Evolutionary conservation across 352 stramenopile genomes (phyloP).

Genomic region (Pythium pectinolyticum): DNA sequence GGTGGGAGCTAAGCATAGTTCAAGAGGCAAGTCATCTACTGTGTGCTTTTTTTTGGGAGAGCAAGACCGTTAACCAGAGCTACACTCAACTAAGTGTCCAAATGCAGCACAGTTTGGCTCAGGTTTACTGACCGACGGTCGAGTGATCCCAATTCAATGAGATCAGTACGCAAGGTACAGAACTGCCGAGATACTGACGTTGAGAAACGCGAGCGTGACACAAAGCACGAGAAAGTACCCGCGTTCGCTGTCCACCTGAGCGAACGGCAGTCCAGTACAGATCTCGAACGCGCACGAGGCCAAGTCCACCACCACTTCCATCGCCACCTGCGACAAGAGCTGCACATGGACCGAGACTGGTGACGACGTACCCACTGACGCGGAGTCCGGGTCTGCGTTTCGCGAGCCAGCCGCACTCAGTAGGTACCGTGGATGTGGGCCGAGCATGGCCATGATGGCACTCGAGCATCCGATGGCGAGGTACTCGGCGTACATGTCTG

Average conservation of each 20-base stretch:
- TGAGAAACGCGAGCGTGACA: conserved; percentile 3
- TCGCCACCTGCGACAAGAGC: conserved; percentile 1
- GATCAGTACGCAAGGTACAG: conserved; percentile 16
- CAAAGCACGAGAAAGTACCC: conserved; percentile 6
- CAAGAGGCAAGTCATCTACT: too few relatives aligned
- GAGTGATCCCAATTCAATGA: too few relatives aligned
- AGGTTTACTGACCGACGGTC: too few relatives aligned
- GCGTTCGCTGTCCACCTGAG: not conserved
- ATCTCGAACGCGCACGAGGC: conserved; percentile 9
- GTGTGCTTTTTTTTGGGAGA: too few relatives aligned
- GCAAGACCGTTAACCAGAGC: too few relatives aligned
- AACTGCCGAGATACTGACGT: conserved; percentile 13
- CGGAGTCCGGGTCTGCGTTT: too few relatives aligned
- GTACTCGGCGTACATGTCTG: conserved; percentile 54
- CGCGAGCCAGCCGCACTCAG: not conserved
- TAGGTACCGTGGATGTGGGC: conserved; percentile 31
- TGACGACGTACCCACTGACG: not conserved
- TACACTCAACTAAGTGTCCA: too few relatives aligned
- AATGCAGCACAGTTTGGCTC: too few relatives aligned
- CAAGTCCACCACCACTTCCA: conserved; percentile 15
- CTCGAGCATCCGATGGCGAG: conserved; percentile 43
- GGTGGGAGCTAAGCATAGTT: too few relatives aligned
- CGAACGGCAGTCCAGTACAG: not conserved
- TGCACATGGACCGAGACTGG: not conserved
- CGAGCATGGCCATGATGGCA: conserved; percentile 36